Conservation (phyloP, 2,329 filamentous ascomycete genomes). For the Xylariaceae sp. region DNA sequence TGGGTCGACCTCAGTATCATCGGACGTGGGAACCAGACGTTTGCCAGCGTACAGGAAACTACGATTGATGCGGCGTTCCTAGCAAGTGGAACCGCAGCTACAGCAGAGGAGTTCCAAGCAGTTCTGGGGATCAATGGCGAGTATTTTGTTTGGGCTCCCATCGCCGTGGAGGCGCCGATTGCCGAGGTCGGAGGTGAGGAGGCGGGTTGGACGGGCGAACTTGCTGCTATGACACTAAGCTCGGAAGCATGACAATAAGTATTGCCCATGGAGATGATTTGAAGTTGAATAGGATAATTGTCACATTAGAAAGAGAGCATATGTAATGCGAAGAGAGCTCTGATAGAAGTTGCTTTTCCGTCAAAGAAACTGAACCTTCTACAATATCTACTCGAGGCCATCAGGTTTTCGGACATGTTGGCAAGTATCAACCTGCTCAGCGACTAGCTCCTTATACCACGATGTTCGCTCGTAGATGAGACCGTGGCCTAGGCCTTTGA, state of each 20-base stretch:
- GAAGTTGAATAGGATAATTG: no score
- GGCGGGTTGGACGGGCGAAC: constrained; percentile 27
- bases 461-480: no score
- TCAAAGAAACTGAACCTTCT: no score
- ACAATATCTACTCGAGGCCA: no score
- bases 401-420: no score
- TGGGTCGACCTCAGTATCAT: constrained; percentile 28
- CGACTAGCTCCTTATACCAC: no score
- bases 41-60: constrained; percentile 18
- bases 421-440: no score
- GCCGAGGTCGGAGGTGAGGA: constrained; percentile 30
- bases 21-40: constrained; percentile 29
- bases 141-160: constrained; percentile 35
- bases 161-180: constrained; percentile 43
- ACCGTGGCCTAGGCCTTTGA: no score
- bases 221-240: constrained; percentile 27
- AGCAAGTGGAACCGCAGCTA: constrained; percentile 4
- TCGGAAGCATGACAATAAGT: constrained; percentile 13
- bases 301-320: no score
- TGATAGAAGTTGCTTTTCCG: no score
- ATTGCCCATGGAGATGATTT: no score
- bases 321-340: no score
- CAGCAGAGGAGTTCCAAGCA: constrained; percentile 37
- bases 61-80: constrained; percentile 6
- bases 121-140: constrained; percentile 38